Evolutionary conservation across 2,329 filamentous ascomycete genomes (phyloP).

Genomic region (Apiospora arundinis): DNA sequence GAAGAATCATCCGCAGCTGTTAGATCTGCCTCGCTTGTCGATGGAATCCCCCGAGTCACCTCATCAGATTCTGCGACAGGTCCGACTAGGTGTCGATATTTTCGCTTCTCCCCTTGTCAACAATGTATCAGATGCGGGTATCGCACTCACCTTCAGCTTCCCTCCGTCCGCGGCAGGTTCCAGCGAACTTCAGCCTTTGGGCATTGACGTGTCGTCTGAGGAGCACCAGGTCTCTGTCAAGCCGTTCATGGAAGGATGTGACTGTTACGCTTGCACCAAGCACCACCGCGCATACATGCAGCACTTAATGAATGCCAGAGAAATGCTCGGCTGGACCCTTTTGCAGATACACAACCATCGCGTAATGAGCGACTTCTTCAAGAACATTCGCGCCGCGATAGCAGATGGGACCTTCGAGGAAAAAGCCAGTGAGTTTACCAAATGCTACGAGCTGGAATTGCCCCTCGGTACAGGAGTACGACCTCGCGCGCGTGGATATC

Average conservation of each 20-base stretch:
- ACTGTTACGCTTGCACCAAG: conserved; percentile 81
- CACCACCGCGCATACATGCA: conserved; percentile 89
- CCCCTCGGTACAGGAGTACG: conserved; percentile 78
- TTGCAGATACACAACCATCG: conserved; percentile 92
- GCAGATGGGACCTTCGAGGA: conserved; percentile 68
- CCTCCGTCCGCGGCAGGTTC: conserved; percentile 48
- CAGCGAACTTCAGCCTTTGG: conserved; percentile 59
- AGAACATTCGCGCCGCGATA: conserved; percentile 70
- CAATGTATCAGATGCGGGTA: conserved; percentile 78
- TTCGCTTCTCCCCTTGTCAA: conserved; percentile 80
- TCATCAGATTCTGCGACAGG: conserved; percentile 80
- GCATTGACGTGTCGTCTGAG: conserved; percentile 77
- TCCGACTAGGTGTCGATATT: conserved; percentile 80
- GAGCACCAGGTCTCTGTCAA: conserved; percentile 65
- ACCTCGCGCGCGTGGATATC: conserved; percentile 82
- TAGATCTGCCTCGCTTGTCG: conserved; percentile 73
- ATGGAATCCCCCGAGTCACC: conserved; percentile 65
- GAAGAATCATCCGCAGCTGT: conserved; percentile 58
- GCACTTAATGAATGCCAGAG: conserved; percentile 86
- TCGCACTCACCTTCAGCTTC: conserved; percentile 83
- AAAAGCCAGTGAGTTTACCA: conserved; percentile 48
- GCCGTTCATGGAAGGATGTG: conserved; percentile 69
- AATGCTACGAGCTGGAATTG: conserved; percentile 71
- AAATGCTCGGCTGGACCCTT: conserved; percentile 96
- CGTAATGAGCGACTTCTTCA: conserved; percentile 75